Conservation (phyloP, 257 asterid species). For the Thymus quinquecostatus region DNA sequence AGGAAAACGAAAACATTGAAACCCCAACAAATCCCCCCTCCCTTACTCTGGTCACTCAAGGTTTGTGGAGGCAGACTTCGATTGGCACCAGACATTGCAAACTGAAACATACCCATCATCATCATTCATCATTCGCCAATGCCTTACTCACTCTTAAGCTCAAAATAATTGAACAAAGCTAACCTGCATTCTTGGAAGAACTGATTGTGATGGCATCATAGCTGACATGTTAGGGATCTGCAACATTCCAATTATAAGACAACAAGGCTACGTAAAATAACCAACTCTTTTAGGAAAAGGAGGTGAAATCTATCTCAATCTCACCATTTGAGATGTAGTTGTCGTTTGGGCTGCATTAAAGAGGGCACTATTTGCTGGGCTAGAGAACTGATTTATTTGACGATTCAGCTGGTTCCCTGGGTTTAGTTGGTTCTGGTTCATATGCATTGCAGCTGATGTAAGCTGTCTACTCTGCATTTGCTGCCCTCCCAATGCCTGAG, state of each 20-base stretch:
- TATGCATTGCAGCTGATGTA: conserved; percentile 75
- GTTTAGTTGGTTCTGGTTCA: conserved; percentile 75
- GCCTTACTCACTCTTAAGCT: too few relatives aligned
- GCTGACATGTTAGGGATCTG: conserved; percentile 95
- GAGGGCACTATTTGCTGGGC: conserved; percentile 81
- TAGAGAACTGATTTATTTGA: conserved; percentile 80
- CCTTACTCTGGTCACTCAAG: conserved; percentile 82
- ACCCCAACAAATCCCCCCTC: conserved; percentile 26
- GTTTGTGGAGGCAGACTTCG: conserved; percentile 76
- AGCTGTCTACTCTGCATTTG: conserved; percentile 89
- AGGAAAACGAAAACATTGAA: not conserved
- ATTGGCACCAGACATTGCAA: conserved; percentile 68
- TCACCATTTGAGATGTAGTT: conserved; percentile 82
- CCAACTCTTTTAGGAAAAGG: conserved; percentile 16
- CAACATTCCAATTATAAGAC: conserved; percentile 30
- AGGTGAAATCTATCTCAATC: conserved; percentile 43
- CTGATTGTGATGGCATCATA: conserved; percentile 86
- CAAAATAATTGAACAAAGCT: conserved; percentile 31
- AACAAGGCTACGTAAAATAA: not conserved
- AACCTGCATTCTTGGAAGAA: conserved; percentile 84
- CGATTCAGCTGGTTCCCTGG: conserved; percentile 96
- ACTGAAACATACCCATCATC: conserved; percentile 65
- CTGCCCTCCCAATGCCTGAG: conserved; percentile 79
- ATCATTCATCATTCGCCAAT: too few relatives aligned
- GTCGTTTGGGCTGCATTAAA: conserved; percentile 88